phyloP scores from a whole-genome alignment of 371 early-diverging fungal genomes.

The Amoeboaphelidium protococcarum region DNA sequence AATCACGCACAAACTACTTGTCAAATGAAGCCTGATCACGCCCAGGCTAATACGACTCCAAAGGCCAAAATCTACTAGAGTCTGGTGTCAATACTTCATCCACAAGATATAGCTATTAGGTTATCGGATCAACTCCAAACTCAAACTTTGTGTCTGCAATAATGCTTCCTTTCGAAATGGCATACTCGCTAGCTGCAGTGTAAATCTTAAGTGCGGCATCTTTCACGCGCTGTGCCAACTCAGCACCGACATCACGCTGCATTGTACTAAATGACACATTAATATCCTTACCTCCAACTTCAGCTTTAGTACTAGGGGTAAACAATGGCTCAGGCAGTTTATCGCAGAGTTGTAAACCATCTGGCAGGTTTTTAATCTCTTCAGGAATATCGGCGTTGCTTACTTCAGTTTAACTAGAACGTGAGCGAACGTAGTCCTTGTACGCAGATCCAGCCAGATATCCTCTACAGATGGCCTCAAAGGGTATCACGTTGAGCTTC shows the following conservation, averaged over 20 bases:
- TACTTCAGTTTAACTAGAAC: too few species aligned
- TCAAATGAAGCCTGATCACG: conserved; percentile 63
- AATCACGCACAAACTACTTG: conserved; percentile 86
- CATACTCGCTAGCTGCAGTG: conserved; percentile 44
- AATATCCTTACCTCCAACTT: conserved; percentile 92
- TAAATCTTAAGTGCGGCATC: not conserved
- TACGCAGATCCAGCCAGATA: conserved; percentile 61
- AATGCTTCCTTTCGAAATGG: conserved; percentile 56
- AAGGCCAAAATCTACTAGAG: conserved; percentile 92
- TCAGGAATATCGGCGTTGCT: too few species aligned
- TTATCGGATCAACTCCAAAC: conserved; percentile 58
- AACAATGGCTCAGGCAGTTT: conserved; percentile 56
- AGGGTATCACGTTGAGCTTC: conserved; percentile 70
- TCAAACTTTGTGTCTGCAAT: conserved; percentile 98
- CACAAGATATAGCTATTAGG: conserved; percentile 32
- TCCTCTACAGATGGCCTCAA: conserved; percentile 92
- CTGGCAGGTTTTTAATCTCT: conserved; percentile 24
- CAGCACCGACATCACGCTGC: not conserved
- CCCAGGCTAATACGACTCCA: conserved; percentile 45
- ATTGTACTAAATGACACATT: too few species aligned
- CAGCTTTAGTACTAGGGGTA: conserved; percentile 94
- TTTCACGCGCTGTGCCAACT: not conserved
- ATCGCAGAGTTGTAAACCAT: conserved; percentile 52
- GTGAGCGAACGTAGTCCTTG: too few species aligned
- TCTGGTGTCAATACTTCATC: conserved; percentile 95